Percentiles rank a stretch among this genome's conserved stretches.
Conservation (phyloP, 306 rosid genomes). For the Aeschynomene evenia region DNA sequence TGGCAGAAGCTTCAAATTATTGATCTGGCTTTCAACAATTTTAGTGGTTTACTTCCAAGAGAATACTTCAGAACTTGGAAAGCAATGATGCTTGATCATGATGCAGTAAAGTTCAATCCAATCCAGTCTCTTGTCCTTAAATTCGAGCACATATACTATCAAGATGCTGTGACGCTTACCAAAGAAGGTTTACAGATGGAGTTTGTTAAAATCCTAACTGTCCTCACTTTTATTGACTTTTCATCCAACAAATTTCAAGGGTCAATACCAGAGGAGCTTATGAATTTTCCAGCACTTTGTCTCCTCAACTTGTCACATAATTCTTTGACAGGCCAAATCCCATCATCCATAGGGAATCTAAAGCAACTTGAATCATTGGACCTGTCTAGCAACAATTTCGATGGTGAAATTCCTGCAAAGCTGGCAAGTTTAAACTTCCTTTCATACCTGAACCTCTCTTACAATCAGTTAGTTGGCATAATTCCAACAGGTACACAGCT, state of each 20-base stretch:
- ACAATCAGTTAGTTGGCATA: conserved; percentile 21
- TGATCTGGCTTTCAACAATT: conserved; percentile 46
- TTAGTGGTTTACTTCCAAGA: conserved; percentile 32
- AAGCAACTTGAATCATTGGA: conserved; percentile 39
- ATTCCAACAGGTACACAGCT: conserved; percentile 31
- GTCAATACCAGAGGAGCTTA: conserved; percentile 43
- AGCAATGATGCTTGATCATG: conserved; percentile 27
- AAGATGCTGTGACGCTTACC: conserved; percentile 28
- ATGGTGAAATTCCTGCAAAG: conserved; percentile 24
- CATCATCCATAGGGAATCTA: conserved; percentile 33
- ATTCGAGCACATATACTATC: conserved; percentile 25
- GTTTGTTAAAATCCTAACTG: conserved; percentile 16
- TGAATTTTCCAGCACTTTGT: neutral
- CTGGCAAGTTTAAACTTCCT: conserved; percentile 36
- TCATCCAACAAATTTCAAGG: conserved; percentile 42
- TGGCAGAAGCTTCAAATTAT: conserved; percentile 46
- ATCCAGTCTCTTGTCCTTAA: neutral
- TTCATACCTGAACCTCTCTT: conserved; percentile 30
- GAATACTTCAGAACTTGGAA: conserved; percentile 26
- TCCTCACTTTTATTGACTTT: conserved; percentile 39
- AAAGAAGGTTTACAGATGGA: conserved; percentile 31
- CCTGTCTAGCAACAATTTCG: conserved; percentile 38
- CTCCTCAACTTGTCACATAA: conserved; percentile 43
- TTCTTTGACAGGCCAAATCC: conserved; percentile 33
- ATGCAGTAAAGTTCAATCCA: neutral